A percentile compares a stretch with the other conserved stretches of the same genome.
These are phyloP conservation scores for Bacidia gigantensis DNA, from an alignment of 495 filamentous ascomycete species.

Conservation along the genomic window DNA sequence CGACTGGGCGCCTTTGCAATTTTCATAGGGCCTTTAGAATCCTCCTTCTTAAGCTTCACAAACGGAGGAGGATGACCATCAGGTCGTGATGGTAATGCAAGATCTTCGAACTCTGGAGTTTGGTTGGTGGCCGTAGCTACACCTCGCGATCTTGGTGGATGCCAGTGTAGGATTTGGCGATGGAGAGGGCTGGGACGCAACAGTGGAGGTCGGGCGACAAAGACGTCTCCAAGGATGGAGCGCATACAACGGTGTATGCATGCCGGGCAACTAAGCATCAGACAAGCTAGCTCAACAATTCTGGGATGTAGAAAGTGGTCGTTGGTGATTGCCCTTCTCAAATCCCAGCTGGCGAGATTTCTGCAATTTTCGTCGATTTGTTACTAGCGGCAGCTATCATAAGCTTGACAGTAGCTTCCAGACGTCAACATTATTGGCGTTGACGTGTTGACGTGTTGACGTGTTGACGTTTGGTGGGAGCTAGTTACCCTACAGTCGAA, in stretches of 20 bases:
- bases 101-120: not conserved
- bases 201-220: not conserved
- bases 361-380: not conserved
- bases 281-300: not conserved
- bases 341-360: not conserved
- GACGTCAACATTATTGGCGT: not conserved
- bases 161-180: not conserved
- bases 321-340: not conserved
- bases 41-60: not conserved
- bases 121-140: not conserved
- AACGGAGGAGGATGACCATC: not conserved
- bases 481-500: too few species aligned
- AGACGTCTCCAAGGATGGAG: conserved; percentile 7
- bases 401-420: not conserved
- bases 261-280: conserved; percentile 20
- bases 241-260: conserved; percentile 18
- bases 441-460: too few species aligned
- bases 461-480: too few species aligned
- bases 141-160: not conserved
- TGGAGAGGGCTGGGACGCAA: not conserved
- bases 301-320: too few species aligned
- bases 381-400: not conserved
- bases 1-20: not conserved
- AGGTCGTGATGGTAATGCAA: not conserved
- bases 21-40: not conserved